A percentile compares a stretch with the other conserved stretches of the same genome.
These are phyloP conservation scores for Tetramitus jugosus DNA, from an alignment of 208 protist species.

Conservation along the genomic window DNA sequence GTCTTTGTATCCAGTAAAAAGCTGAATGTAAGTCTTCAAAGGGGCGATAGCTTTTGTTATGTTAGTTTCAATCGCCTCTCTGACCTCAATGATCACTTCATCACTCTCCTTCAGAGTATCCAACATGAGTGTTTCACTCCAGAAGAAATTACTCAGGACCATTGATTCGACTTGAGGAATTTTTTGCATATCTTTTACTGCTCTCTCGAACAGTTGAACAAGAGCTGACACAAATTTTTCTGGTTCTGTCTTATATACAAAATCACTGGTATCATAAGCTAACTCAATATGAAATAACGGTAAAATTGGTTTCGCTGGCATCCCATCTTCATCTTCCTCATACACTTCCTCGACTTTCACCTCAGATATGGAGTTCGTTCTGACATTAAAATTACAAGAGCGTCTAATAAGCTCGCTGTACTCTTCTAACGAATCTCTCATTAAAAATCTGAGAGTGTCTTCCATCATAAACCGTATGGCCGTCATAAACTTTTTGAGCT, in stretches of 20 bases:
- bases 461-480: constrained; percentile 95
- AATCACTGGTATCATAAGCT: neutral
- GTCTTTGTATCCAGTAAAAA: neutral
- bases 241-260: neutral
- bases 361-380: constrained; percentile 38
- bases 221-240: neutral
- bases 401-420: constrained; percentile 80
- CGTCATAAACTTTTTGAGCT: constrained; percentile 92
- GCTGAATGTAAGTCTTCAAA: neutral
- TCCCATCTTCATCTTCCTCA: neutral
- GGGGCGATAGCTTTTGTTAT: neutral
- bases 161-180: constrained; percentile 1
- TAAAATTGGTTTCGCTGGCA: neutral
- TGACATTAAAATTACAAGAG: constrained; percentile 70
- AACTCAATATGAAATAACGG: neutral
- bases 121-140: neutral
- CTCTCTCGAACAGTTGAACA: neutral
- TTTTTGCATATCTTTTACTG: constrained; percentile 2
- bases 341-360: neutral
- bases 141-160: neutral
- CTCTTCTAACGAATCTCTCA: constrained; percentile 67
- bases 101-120: constrained; percentile 1
- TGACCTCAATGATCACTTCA: neutral
- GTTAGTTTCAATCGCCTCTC: neutral
- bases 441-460: constrained; percentile 77